Base-by-base conservation (phyloP, 306 rosid species). In the Neltuma alba region DNA sequence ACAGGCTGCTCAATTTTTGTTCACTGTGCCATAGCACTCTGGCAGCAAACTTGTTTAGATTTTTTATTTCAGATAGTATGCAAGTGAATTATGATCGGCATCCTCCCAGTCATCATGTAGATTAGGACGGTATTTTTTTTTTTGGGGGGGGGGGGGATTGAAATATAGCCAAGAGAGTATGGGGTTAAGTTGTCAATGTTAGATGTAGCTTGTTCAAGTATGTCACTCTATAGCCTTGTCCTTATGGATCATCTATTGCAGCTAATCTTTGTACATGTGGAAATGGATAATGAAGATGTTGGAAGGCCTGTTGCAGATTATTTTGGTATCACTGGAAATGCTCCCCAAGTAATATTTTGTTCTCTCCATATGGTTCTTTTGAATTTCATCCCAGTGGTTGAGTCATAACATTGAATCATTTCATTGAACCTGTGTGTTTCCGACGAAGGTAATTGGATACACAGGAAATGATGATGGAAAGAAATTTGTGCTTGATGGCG, bases 271-370 rank as follows among this genome's bases (percentile, higher is more conserved):
- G 96, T 96, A 57, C 82, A 75, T 55, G 97, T 96, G 80, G 90
- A 93, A 81, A 81, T 81, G 81, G 98, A 96, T 88, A 87, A 90
- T 25, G 98, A 96, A 87, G 99, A 93, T 77, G 88, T 87, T 69
- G 98, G 99, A 79, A 91, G 85, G 89, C 94, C 98, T 63, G 97
- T 91, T 78, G 85, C 98, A 79, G 98, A 91, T 11, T 91, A 96
- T 88, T 96, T 96, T 82, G 99, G 99, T 80, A 55, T 96, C 78
- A 85, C 83, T 45, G 89, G 98, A 52, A 85, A 85, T 88, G 93
- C 47, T 84, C 96, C 98, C 76, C 69, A 86, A 85, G 99, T 91
- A 89, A 70, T 64, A 34, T 18, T 83, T 81, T 87, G 80, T 75
- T 57, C 75, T 30, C 21, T 13, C 28, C 11, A 40, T 41, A 57